Evolutionary conservation across 2,329 filamentous ascomycete species (phyloP).

Genomic region (Colletotrichum acutatum): DNA sequence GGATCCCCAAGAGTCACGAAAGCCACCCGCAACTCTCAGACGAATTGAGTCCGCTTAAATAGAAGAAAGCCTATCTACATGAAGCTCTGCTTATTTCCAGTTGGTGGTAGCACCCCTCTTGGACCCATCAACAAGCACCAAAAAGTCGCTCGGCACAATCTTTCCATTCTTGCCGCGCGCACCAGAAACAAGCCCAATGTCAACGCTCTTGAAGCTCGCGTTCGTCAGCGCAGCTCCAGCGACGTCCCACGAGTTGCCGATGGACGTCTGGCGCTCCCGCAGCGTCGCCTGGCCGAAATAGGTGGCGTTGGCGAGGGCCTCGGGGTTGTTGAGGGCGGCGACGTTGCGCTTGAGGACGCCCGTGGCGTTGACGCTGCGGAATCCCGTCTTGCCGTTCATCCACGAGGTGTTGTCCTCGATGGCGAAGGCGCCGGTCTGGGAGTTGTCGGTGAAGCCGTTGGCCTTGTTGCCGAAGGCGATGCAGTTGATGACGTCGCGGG

Average conservation of each 20-base stretch:
- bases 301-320: constrained; percentile 11
- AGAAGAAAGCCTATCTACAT: not conserved
- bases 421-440: constrained; percentile 20
- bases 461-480: constrained; percentile 56
- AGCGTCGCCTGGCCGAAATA: constrained; percentile 22
- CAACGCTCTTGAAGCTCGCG: constrained; percentile 28
- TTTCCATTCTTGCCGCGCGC: constrained; percentile 29
- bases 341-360: constrained; percentile 31
- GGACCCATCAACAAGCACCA: constrained; percentile 24
- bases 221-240: constrained; percentile 4
- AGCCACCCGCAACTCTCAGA: not conserved
- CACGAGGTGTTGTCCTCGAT: constrained; percentile 27
- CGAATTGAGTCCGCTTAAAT: not conserved
- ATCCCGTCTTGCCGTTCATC: constrained; percentile 21
- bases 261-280: constrained; percentile 13
- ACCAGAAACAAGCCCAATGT: constrained; percentile 17
- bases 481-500: constrained; percentile 55
- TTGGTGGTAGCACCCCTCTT: constrained; percentile 26
- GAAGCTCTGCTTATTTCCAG: constrained; percentile 14
- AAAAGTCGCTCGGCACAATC: constrained; percentile 30
- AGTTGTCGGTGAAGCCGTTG: constrained; percentile 57
- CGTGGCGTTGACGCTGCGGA: constrained; percentile 31
- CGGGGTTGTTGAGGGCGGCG: constrained; percentile 25
- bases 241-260: constrained; percentile 29
- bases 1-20: not conserved